These are phyloP conservation scores for Hypoxylon cercidicola DNA, from an alignment of 495 filamentous ascomycete species.

Conservation along the genomic window DNA sequence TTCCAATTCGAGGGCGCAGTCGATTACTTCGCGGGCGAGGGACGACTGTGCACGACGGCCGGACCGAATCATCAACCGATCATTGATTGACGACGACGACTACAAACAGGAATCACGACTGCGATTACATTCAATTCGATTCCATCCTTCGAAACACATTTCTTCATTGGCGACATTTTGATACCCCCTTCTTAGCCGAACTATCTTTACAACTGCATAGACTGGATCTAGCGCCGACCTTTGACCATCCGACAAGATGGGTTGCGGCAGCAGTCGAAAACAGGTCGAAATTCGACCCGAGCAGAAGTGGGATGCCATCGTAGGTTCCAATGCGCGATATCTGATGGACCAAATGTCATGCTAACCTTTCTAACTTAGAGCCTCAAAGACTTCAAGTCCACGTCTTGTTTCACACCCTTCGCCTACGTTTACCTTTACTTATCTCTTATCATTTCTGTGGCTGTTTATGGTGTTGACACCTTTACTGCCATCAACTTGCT, in stretches of 20 bases:
- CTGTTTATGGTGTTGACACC: conserved; percentile 88
- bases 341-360: conserved; percentile 4
- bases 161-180: conserved; percentile 42
- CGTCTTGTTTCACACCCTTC: conserved; percentile 76
- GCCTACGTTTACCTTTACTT: conserved; percentile 89
- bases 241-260: conserved; percentile 63
- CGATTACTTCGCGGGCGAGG: conserved; percentile 66
- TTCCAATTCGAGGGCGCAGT: conserved; percentile 50
- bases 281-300: conserved; percentile 73
- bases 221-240: conserved; percentile 18
- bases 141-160: conserved; percentile 33
- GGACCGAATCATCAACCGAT: conserved; percentile 49
- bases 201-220: conserved; percentile 27
- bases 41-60: conserved; percentile 58
- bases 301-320: conserved; percentile 95
- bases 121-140: conserved; percentile 35
- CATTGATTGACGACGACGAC: conserved; percentile 47
- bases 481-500: conserved; percentile 93
- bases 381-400: conserved; percentile 86
- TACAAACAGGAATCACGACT: conserved; percentile 24
- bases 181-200: conserved; percentile 38
- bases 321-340: conserved; percentile 55
- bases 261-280: conserved; percentile 77
- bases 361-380: conserved; percentile 65
- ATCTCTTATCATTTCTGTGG: conserved; percentile 78